phyloP scores from a whole-genome alignment of 1,284 basidiomycete species.

The Ceratobasidium sp. region DNA sequence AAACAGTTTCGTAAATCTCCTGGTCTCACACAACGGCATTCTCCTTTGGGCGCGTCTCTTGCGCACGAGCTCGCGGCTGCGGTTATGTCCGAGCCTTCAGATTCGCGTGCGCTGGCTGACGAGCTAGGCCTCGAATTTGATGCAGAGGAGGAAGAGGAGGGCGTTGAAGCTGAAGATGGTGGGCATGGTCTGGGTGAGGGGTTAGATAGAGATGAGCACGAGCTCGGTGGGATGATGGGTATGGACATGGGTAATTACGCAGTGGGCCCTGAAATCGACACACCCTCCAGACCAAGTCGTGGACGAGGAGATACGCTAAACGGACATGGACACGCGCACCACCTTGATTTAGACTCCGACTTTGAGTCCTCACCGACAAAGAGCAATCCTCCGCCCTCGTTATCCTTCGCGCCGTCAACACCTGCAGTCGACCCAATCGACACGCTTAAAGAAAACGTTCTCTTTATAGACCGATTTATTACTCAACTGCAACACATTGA shows the following conservation, averaged over 20 bases:
- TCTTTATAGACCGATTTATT: constrained; percentile 80
- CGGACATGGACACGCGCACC: constrained; percentile 17
- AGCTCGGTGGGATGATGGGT: constrained; percentile 7
- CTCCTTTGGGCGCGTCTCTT: constrained; percentile 60
- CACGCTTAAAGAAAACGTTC: constrained; percentile 70
- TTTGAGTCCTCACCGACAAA: constrained; percentile 26
- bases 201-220: not conserved
- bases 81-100: constrained; percentile 81
- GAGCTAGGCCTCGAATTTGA: constrained; percentile 88
- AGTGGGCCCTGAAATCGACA: not conserved
- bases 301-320: constrained; percentile 15
- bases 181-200: not conserved
- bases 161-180: constrained; percentile 56
- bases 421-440: constrained; percentile 43
- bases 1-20: constrained; percentile 60
- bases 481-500: constrained; percentile 74
- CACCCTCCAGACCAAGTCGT: constrained; percentile 32
- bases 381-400: constrained; percentile 8
- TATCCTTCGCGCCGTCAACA: not conserved
- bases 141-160: constrained; percentile 83
- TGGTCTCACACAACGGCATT: constrained; percentile 56
- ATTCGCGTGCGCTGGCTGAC: constrained; percentile 78
- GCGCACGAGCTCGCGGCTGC: constrained; percentile 85
- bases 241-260: constrained; percentile 12
- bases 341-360: constrained; percentile 26